A percentile compares a stretch with the other conserved stretches of the same genome.
Conservation (phyloP, 345 rosid species). For the Salix brachista region DNA sequence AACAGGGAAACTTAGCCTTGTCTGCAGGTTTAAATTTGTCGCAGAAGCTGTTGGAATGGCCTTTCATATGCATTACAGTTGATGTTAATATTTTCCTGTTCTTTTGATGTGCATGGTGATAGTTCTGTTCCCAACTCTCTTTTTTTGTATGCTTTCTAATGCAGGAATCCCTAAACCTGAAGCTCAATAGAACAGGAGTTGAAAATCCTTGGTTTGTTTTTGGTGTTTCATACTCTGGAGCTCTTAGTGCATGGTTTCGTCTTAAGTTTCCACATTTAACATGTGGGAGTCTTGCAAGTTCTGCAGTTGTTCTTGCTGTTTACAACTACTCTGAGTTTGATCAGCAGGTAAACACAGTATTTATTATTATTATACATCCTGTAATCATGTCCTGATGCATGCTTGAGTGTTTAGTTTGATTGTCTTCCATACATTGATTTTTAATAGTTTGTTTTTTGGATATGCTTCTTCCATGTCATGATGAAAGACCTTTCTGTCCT, state of each 20-base stretch:
- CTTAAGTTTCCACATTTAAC: constrained; percentile 94
- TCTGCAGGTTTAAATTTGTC: no score
- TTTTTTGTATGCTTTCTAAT: neutral
- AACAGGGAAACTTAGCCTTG: no score
- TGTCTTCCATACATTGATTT: no score
- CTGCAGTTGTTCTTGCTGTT: constrained; percentile 90
- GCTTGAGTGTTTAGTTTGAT: neutral
- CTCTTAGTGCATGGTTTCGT: constrained; percentile 95
- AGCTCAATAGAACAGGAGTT: constrained; percentile 46
- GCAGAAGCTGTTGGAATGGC: no score
- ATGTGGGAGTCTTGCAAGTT: constrained; percentile 97
- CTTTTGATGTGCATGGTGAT: neutral
- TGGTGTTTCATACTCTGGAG: constrained; percentile 85
- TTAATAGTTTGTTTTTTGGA: no score
- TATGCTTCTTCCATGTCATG: neutral
- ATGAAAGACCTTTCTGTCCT: neutral
- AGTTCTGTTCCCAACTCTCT: no score
- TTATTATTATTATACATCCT: neutral
- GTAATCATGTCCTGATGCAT: neutral
- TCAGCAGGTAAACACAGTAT: constrained; percentile 50
- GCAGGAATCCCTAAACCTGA: constrained; percentile 61
- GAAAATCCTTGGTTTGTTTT: constrained; percentile 90
- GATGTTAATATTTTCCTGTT: neutral
- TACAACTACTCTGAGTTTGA: constrained; percentile 74
- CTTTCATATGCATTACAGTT: constrained; percentile 1